Evolutionary conservation across 2,329 filamentous ascomycete species (phyloP).

Genomic region (Alternaria consortialis): DNA sequence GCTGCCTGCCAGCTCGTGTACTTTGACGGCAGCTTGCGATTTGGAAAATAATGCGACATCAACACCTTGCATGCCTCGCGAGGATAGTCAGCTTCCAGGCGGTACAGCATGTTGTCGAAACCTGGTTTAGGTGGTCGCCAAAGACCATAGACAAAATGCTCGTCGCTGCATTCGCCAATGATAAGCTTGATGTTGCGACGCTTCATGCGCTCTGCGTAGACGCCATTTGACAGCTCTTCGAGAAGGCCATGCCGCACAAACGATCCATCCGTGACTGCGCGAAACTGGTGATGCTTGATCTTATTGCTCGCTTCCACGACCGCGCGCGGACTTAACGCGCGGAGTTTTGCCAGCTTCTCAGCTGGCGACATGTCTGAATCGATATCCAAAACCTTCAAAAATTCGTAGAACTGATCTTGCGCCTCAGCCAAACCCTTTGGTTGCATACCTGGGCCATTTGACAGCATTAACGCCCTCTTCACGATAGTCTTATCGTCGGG

Average conservation of each 20-base stretch:
- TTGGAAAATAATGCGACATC: constrained; percentile 56
- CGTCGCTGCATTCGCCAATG: constrained; percentile 64
- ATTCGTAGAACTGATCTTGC: constrained; percentile 62
- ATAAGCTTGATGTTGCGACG: constrained; percentile 59
- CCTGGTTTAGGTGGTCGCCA: constrained; percentile 59
- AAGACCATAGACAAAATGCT: constrained; percentile 61
- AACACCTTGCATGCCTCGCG: constrained; percentile 54
- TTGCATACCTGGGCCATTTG: constrained; percentile 63
- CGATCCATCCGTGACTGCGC: constrained; percentile 59
- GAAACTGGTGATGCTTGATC: constrained; percentile 63
- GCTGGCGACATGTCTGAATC: constrained; percentile 48
- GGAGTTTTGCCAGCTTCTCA: constrained; percentile 59
- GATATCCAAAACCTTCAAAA: constrained; percentile 58
- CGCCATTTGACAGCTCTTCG: constrained; percentile 58
- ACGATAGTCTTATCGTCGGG: constrained; percentile 59
- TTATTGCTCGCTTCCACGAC: constrained; percentile 55
- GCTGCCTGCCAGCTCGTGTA: constrained; percentile 60
- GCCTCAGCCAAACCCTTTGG: constrained; percentile 59
- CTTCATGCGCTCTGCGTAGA: constrained; percentile 57
- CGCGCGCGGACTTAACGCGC: constrained; percentile 48
- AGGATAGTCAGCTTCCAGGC: constrained; percentile 64
- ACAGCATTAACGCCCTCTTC: constrained; percentile 62
- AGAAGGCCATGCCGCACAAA: constrained; percentile 60
- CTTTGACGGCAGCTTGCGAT: constrained; percentile 48
- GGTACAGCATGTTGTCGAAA: constrained; percentile 54